Conservation (phyloP, 352 stramenopile species). For the Globisporangium perplexum region DNA sequence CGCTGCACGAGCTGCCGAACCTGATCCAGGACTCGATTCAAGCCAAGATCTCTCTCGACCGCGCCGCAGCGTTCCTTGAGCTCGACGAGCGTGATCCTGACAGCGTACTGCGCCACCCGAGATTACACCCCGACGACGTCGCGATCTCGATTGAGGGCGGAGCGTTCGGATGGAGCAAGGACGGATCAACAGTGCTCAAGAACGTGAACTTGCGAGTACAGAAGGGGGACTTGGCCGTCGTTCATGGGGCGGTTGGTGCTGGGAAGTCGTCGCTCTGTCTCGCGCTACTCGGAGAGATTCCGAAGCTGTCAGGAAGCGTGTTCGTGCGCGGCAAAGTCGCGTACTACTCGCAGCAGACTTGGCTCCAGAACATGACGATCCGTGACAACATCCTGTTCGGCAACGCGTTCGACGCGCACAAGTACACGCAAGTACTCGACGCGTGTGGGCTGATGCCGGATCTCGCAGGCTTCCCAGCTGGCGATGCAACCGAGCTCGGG, state of each 20-base stretch:
- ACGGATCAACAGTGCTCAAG: conserved; percentile 16
- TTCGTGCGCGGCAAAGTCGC: conserved; percentile 34
- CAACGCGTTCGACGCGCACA: too few relatives aligned
- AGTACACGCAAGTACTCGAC: neutral
- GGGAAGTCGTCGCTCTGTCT: conserved; percentile 45
- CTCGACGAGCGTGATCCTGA: conserved; percentile 13
- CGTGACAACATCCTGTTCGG: conserved; percentile 94
- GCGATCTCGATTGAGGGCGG: conserved; percentile 16
- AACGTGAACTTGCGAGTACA: conserved; percentile 34
- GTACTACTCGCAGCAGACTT: conserved; percentile 87
- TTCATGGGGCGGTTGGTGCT: conserved; percentile 36
- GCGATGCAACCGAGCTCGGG: neutral
- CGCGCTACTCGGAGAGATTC: conserved; percentile 70
- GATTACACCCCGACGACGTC: neutral
- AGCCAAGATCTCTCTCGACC: conserved; percentile 21
- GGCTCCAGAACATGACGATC: conserved; percentile 94
- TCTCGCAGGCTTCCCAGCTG: neutral
- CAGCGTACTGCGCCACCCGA: conserved; percentile 7
- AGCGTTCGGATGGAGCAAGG: conserved; percentile 20
- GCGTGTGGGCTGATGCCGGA: neutral
- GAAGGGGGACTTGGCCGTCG: conserved; percentile 35
- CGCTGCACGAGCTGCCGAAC: conserved; percentile 22
- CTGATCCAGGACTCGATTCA: conserved; percentile 22
- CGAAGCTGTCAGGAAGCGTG: conserved; percentile 27
- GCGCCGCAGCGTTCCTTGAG: conserved; percentile 21